Percentiles rank a stretch among this genome's conserved stretches.
phyloP scores from a whole-genome alignment of 148 eudicot species.

The Salicornia ramosissima region DNA sequence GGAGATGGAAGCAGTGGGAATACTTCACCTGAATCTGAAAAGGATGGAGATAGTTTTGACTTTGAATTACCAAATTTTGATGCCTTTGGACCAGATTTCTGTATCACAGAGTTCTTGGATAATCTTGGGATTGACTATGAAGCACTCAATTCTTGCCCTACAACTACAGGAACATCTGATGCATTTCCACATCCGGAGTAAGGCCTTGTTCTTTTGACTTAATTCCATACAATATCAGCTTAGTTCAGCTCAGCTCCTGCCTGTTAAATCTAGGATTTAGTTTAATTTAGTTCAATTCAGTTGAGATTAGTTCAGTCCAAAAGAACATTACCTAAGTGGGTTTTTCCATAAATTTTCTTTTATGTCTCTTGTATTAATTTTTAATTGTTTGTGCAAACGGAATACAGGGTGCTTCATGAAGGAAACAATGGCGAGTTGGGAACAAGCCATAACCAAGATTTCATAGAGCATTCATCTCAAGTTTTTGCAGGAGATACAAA shows the following conservation, averaged over 20 bases:
- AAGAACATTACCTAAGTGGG: conserved; percentile 47
- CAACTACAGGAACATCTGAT: conserved; percentile 36
- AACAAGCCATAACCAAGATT: conserved; percentile 40
- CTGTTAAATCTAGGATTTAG: too few relatives aligned
- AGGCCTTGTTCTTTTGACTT: too few relatives aligned
- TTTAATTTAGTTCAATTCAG: too few relatives aligned
- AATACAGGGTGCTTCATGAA: conserved; percentile 43
- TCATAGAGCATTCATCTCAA: conserved; percentile 47
- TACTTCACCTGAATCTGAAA: conserved; percentile 49
- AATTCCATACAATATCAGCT: too few relatives aligned
- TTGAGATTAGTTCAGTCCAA: too few relatives aligned
- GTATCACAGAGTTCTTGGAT: conserved; percentile 47
- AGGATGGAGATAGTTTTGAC: conserved; percentile 56
- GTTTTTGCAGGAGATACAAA: conserved; percentile 40
- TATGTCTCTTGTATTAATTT: conserved; percentile 2
- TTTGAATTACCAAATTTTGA: conserved; percentile 66
- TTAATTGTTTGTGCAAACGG: neutral
- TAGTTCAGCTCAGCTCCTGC: too few relatives aligned
- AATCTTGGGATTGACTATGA: conserved; percentile 58
- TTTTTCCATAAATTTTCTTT: neutral
- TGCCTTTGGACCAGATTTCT: conserved; percentile 50
- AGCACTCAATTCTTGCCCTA: conserved; percentile 33
- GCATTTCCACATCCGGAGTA: too few relatives aligned
- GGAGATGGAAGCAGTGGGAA: conserved; percentile 36
- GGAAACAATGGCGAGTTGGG: conserved; percentile 27